Conservation (phyloP, 2,329 filamentous ascomycete species). For the Aureobasidium sp. region DNA sequence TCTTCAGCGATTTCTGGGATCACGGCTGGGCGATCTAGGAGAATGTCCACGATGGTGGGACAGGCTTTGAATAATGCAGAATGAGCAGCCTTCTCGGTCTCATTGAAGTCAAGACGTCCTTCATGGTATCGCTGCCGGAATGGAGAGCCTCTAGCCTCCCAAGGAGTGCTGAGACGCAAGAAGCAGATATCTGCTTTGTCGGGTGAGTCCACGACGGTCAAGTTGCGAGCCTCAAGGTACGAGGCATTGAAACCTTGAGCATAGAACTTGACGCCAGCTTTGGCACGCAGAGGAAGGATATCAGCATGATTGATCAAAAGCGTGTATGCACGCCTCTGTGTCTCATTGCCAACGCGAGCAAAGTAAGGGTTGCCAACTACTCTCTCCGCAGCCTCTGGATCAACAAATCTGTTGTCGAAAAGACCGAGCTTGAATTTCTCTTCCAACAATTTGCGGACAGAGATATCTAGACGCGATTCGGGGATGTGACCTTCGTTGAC, state of each 20-base stretch:
- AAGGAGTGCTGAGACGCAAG: background rate
- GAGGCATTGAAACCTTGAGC: background rate
- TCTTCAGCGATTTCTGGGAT: background rate
- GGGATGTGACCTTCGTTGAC: background rate
- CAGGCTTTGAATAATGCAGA: background rate
- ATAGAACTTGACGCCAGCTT: background rate
- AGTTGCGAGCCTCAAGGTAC: background rate
- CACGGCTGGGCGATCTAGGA: background rate
- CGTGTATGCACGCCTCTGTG: conserved; percentile 5
- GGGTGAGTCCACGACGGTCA: background rate
- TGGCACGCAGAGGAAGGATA: background rate
- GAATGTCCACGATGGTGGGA: background rate
- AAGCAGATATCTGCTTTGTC: conserved; percentile 2
- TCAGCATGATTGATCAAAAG: background rate
- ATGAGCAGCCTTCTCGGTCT: background rate
- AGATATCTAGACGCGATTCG: background rate
- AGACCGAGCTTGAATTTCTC: conserved; percentile 3
- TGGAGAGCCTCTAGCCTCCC: background rate
- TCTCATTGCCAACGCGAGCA: background rate
- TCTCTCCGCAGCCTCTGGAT: background rate
- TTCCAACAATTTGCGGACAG: background rate
- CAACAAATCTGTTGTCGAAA: background rate
- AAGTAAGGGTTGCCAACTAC: conserved; percentile 3
- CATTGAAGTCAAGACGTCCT: conserved; percentile 6
- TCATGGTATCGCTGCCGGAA: conserved; percentile 10